Evolutionary conservation across 805 yeast genomes (phyloP).

Genomic region (Spathaspora gorwiae): DNA sequence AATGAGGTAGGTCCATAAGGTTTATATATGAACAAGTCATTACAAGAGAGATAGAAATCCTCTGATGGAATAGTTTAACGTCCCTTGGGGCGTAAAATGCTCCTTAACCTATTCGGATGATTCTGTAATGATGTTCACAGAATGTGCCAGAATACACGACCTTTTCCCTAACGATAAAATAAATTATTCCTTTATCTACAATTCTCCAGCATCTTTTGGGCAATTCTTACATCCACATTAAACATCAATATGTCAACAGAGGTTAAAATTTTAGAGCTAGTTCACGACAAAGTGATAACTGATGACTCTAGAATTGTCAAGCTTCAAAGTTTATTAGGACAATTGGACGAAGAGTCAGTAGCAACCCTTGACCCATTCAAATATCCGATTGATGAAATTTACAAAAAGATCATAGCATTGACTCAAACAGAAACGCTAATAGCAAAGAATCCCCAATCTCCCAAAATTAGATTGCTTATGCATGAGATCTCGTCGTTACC

Average conservation of each 20-base stretch:
- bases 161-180: too few species aligned
- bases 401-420: neutral
- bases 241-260: neutral
- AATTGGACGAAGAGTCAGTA: neutral
- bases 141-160: too few species aligned
- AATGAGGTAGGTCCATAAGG: neutral
- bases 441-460: neutral
- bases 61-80: too few species aligned
- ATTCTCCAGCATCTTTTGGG: too few species aligned
- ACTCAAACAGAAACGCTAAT: constrained; percentile 1
- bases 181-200: too few species aligned
- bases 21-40: too few species aligned
- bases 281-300: neutral
- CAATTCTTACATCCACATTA: too few species aligned
- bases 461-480: neutral
- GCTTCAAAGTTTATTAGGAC: neutral
- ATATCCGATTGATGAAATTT: neutral
- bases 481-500: neutral
- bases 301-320: constrained; percentile 1
- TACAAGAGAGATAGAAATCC: too few species aligned
- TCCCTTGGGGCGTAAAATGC: too few species aligned
- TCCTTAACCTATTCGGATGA: too few species aligned
- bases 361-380: neutral
- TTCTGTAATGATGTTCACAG: too few species aligned
- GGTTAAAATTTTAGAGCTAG: neutral